Conservation (phyloP, 371 early-diverging fungal genomes). For the Mucor mucedo region DNA sequence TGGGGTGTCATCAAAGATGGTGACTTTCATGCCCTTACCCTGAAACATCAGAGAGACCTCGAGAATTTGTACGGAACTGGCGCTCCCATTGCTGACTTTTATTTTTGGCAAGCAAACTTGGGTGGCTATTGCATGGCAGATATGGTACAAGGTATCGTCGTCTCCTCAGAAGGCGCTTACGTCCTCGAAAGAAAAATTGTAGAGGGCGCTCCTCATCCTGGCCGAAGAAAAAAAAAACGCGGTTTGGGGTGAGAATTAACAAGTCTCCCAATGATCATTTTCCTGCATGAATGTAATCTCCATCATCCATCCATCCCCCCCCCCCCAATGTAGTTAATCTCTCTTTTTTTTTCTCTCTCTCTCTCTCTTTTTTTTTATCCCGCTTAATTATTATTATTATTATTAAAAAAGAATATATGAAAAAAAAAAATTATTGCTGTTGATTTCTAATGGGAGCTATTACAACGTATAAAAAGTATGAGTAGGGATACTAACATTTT, state of each 20-base stretch:
- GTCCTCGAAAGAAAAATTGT: constrained; percentile 44
- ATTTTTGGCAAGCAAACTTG: constrained; percentile 58
- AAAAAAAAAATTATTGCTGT: constrained; percentile 7
- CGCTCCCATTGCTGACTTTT: constrained; percentile 44
- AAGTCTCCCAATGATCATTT: neutral
- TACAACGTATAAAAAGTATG: constrained; percentile 1
- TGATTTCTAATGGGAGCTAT: constrained; percentile 28
- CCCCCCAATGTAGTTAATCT: neutral
- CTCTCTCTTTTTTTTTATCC: neutral
- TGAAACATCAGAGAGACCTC: constrained; percentile 52
- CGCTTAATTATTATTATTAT: constrained; percentile 5
- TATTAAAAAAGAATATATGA: neutral
- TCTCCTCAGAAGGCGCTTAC: constrained; percentile 45
- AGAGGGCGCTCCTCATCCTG: constrained; percentile 52
- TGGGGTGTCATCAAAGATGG: constrained; percentile 54
- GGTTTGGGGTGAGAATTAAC: constrained; percentile 12
- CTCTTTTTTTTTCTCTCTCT: neutral
- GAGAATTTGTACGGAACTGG: constrained; percentile 40
- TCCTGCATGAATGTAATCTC: neutral
- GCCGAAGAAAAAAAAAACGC: constrained; percentile 46
- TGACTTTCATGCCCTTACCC: constrained; percentile 51
- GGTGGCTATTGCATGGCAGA: constrained; percentile 58
- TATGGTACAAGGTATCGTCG: constrained; percentile 48
- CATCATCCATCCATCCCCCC: neutral
- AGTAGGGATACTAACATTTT: neutral